These are phyloP conservation scores for Juglanconis juglandina DNA, from an alignment of 2,329 filamentous ascomycete species.

Conservation along the genomic window DNA sequence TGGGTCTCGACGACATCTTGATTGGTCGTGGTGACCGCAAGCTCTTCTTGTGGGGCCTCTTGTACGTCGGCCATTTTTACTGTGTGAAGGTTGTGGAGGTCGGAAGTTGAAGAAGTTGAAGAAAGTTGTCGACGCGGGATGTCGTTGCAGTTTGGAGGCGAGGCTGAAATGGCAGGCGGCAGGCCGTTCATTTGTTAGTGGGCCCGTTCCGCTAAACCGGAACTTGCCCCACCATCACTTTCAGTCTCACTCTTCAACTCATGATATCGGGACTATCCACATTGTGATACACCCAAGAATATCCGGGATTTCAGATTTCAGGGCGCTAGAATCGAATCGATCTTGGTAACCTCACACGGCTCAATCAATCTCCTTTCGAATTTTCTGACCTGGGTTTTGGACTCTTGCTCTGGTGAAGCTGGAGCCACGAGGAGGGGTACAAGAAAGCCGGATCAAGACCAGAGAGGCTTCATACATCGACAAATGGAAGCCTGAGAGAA, in stretches of 20 bases:
- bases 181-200: neutral
- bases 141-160: neutral
- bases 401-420: neutral
- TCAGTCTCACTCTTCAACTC: neutral
- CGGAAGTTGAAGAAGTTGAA: neutral
- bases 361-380: too few relatives aligned
- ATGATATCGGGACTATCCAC: neutral
- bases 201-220: neutral
- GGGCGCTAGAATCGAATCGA: too few relatives aligned
- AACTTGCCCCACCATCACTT: neutral
- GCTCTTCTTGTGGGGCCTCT: slow-evolving; percentile 23
- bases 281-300: neutral
- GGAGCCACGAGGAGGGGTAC: neutral
- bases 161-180: slow-evolving; percentile 3
- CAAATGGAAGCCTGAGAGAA: neutral
- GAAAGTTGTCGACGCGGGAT: neutral
- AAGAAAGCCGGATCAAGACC: neutral
- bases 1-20: slow-evolving; percentile 41
- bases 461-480: neutral
- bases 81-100: neutral
- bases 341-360: too few relatives aligned
- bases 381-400: too few relatives aligned
- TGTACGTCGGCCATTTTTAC: slow-evolving; percentile 24
- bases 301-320: too few relatives aligned
- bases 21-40: slow-evolving; percentile 35